Base-by-base conservation (phyloP, 306 rosid genomes). In the Casuarina glauca region DNA sequence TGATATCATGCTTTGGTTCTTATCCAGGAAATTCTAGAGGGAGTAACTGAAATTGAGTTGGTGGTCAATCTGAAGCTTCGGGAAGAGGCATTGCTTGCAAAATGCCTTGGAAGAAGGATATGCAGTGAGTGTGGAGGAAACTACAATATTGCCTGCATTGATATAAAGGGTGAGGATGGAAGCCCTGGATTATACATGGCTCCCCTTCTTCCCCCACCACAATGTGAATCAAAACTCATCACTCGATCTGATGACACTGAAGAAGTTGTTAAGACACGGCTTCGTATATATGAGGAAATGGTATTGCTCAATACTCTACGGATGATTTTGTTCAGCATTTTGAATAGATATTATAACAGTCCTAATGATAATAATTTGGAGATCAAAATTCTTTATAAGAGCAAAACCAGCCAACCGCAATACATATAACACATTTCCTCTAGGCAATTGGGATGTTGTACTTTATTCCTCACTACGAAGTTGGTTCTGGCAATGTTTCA, bases 71-170 rank as follows among this genome's bases (percentile, higher is more conserved):
- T 95, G 83, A 95, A 85, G 86, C 92, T 95, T 32, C 92, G 88
- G 74, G 99, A 95, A 82, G 97, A 95, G 80, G 90, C 91, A 76
- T 79, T 95, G 84, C 85, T 95, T 66, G 93, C 90, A 85, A 95
- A 95, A 83, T 95, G 99, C 83, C 96, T 95, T 43, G 99, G 97
- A 50, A 88, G 99, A 81, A 85, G 99, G 81, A 88, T 84, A 70
- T 95, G 99, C 69, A 78, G 91, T 85, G 83, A 95, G 79, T 95
- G 99, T 50, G 93, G 97, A 58, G 91, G 90, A 45, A 91, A 86
- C 82, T 95, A 89, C 78, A 95, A 95, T 81, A 86, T 93, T 79
- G 97, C 97, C 9, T 83, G 93, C 49, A 93, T 95, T 79, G 77
- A 88, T 84, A 90, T 91, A 19, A 80, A 87, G 88, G 92, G 89